phyloP scores from a whole-genome alignment of 352 stramenopile species.

The Phytophthora pluvialis region DNA sequence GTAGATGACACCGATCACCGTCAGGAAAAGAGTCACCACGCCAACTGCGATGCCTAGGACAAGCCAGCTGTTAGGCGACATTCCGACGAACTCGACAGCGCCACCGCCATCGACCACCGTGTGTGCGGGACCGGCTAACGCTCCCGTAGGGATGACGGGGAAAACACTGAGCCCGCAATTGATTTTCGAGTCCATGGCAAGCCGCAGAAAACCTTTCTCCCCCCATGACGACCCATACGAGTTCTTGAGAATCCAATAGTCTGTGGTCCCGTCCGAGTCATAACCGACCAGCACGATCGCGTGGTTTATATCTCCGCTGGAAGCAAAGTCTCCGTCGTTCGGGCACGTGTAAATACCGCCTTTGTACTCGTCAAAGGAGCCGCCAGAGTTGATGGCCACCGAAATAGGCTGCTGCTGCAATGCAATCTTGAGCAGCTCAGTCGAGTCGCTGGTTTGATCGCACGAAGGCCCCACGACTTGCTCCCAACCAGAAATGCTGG shows the following conservation, averaged over 20 bases:
- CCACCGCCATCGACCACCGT: conserved; percentile 60
- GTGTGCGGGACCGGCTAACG: conserved; percentile 48
- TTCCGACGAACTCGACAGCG: conserved; percentile 42
- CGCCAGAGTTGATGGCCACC: conserved; percentile 80
- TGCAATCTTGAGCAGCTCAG: conserved; percentile 67
- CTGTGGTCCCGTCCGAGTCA: conserved; percentile 42
- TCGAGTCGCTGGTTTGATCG: conserved; percentile 53
- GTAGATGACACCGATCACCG: conserved; percentile 41
- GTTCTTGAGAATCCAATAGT: conserved; percentile 89
- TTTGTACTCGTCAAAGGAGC: conserved; percentile 84
- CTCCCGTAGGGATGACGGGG: conserved; percentile 66
- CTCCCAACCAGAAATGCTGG: conserved; percentile 71
- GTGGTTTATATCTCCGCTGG: conserved; percentile 71
- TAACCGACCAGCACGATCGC: conserved; percentile 81
- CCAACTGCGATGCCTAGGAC: conserved; percentile 30
- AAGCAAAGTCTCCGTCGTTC: conserved; percentile 71
- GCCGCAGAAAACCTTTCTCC: conserved; percentile 67
- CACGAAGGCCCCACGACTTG: conserved; percentile 73
- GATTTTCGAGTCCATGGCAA: conserved; percentile 74
- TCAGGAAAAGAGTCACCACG: conserved; percentile 44
- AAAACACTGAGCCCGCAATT: conserved; percentile 85
- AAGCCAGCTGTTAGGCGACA: conserved; percentile 45
- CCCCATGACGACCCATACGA: conserved; percentile 80
- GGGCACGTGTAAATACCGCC: conserved; percentile 74
- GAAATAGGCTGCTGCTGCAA: conserved; percentile 78